Evolutionary conservation across 176 grass and related monocot species (phyloP).

Genomic region (Avena insularis): DNA sequence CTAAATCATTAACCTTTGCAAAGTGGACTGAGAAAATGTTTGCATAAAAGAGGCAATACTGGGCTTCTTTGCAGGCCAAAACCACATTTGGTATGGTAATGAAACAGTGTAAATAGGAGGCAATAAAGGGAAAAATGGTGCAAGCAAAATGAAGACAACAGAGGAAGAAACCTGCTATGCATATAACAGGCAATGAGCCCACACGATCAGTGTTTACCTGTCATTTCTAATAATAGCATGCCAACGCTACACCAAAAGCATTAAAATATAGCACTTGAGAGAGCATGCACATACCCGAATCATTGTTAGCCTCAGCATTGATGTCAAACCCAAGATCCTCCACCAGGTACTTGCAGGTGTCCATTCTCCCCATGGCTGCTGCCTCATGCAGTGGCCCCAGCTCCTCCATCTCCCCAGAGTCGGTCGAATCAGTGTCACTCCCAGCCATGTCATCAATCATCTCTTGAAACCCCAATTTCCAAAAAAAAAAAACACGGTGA

Average conservation of each 20-base stretch:
- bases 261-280: neutral
- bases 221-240: neutral
- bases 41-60: neutral
- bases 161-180: neutral
- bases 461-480: constrained; percentile 30
- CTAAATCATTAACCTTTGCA: neutral
- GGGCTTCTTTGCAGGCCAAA: neutral
- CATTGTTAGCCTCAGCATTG: neutral
- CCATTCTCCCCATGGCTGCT: constrained; percentile 22
- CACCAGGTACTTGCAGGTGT: constrained; percentile 46
- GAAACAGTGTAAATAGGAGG: neutral
- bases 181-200: neutral
- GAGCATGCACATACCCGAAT: constrained; percentile 15
- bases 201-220: neutral
- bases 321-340: constrained; percentile 44
- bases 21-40: neutral
- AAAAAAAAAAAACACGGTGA: neutral
- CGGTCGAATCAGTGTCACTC: constrained; percentile 3
- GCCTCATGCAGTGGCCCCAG: constrained; percentile 25
- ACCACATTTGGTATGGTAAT: neutral
- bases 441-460: neutral
- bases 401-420: constrained; percentile 11
- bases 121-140: no score
- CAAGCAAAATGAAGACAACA: neutral
- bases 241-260: neutral